phyloP scores from a whole-genome alignment of 768 basidiomycete genomes.

The Terana coerulea region DNA sequence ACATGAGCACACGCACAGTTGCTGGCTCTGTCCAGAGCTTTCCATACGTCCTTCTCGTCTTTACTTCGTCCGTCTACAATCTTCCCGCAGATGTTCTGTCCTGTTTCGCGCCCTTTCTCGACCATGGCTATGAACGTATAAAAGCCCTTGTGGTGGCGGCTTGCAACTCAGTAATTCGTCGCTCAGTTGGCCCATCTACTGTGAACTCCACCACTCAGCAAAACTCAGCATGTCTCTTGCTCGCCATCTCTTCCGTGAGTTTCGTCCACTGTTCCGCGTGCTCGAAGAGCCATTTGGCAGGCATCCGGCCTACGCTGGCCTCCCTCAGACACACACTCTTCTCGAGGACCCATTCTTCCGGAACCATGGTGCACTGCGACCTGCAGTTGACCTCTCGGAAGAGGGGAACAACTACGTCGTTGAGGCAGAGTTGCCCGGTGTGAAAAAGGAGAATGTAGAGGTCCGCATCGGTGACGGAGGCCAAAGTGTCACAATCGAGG shows the following conservation, averaged over 20 bases:
- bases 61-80: too few relatives aligned
- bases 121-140: too few relatives aligned
- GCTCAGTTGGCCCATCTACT: not conserved
- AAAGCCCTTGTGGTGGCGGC: too few relatives aligned
- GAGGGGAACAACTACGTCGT: constrained; percentile 61
- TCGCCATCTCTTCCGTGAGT: constrained; percentile 49
- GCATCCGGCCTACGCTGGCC: constrained; percentile 22
- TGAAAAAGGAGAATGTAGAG: constrained; percentile 73
- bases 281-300: constrained; percentile 66
- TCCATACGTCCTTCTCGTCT: too few relatives aligned
- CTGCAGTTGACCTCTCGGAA: constrained; percentile 67
- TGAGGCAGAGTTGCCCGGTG: constrained; percentile 76
- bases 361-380: constrained; percentile 32
- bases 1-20: too few relatives aligned
- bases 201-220: not conserved
- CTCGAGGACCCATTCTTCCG: constrained; percentile 51
- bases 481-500: constrained; percentile 69
- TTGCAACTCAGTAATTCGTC: too few relatives aligned
- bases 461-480: constrained; percentile 69
- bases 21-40: too few relatives aligned
- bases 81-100: too few relatives aligned
- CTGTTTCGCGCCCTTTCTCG: too few relatives aligned
- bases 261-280: constrained; percentile 72
- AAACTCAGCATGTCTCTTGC: constrained; percentile 23
- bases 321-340: constrained; percentile 32